Base-by-base conservation (phyloP, 305 asterid genomes). In the Fraxinus floribunda region DNA sequence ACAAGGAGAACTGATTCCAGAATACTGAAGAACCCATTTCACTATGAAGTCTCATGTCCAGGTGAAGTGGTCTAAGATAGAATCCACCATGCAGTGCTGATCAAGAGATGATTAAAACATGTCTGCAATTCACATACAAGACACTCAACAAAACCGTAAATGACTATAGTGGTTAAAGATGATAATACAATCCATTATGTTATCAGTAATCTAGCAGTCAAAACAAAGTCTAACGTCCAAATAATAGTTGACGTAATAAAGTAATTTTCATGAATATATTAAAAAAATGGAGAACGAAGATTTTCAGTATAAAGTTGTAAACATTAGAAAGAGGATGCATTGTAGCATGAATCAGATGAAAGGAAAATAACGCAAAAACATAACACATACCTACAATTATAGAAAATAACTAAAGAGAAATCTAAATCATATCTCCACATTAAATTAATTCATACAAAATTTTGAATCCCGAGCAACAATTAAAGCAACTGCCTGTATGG, bases 41-140 rank as follows among this genome's bases (percentile, higher is more conserved):
- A 57, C 89, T 78, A 82, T 76, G 88, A 87, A 85, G 80, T 83
- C 77, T 88, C 90, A 90, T 86, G 84, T 88, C 93, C 89, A 88
- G 91, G 87, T 32, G 76, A 39, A 30, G 88, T 82, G 83, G 86
- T 84, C 86, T 79, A 30, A 84, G 88, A 85, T 78, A 90, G 88
- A 86, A 88, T 88, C 97, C 93, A 86, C 89, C 86, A 87, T 83
- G 87, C 77, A 87, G 90, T 74, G 87, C 84, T 86, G 85, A 85
- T 89, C 91, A 92, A 86, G 87, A 87, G 91, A 88, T 84, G 87
- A 78, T 86, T 91, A 84, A 86, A 82, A 88, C 79, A 68, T 62
- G 91, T 88, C 95, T 88, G 92, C 91, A 91, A 86, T 87, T 89
- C 88, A 90, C 60, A 87, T 82, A 89, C 86, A 87, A 88, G 89